phyloP scores from a whole-genome alignment of 768 basidiomycete species.

The Lepiota subincarnata region DNA sequence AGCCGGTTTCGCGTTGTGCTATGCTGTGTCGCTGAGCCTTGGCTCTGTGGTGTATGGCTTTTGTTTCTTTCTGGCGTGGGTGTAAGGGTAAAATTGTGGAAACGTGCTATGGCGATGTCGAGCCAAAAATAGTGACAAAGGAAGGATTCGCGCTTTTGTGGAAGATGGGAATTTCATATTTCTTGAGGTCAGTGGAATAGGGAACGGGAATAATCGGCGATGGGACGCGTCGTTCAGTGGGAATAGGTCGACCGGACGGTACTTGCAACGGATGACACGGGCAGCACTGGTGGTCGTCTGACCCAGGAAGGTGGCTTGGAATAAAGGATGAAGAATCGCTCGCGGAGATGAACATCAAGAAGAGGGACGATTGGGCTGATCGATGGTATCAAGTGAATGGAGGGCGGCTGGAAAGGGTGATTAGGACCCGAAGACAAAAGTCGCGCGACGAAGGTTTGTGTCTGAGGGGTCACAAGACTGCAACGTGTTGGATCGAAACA shows the following conservation, averaged over 20 bases:
- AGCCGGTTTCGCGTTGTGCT: neutral
- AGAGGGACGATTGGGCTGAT: neutral
- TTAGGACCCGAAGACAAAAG: neutral
- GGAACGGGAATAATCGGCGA: neutral
- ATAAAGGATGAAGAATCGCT: too few species aligned
- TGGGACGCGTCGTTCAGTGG: neutral
- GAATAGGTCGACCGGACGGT: too few species aligned
- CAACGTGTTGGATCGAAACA: constrained; percentile 7
- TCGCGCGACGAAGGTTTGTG: neutral
- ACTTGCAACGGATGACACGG: too few species aligned
- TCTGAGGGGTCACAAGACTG: constrained; percentile 8
- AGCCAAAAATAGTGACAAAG: constrained; percentile 1
- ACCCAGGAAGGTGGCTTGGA: too few species aligned
- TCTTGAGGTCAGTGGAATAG: neutral
- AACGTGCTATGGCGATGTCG: neutral
- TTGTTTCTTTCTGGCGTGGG: neutral
- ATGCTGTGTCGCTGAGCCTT: neutral
- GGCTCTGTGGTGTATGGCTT: neutral
- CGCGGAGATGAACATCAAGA: neutral
- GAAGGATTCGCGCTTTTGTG: constrained; percentile 4
- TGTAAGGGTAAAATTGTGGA: neutral
- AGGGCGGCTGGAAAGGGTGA: constrained; percentile 7
- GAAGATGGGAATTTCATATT: neutral
- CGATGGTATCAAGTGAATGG: constrained; percentile 9
- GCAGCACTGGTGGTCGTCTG: too few species aligned